Percentiles rank a stretch among this genome's conserved stretches.
These are phyloP conservation scores for Phytophthora lateralis DNA, from an alignment of 352 stramenopile genomes.

Conservation along the genomic window DNA sequence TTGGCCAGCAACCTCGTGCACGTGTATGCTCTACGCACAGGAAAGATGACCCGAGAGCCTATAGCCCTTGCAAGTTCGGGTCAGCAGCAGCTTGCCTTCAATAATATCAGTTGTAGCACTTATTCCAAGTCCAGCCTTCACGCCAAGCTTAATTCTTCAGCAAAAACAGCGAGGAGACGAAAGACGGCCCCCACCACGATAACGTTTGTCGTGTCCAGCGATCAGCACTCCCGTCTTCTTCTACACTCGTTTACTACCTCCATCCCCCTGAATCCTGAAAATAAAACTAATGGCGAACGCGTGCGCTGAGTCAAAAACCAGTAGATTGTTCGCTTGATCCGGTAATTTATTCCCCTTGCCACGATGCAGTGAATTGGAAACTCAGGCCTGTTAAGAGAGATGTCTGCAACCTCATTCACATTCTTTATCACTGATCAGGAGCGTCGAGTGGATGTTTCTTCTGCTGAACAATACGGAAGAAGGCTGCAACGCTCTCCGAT, in stretches of 20 bases:
- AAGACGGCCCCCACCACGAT: slow-evolving; percentile 5
- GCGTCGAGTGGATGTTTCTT: slow-evolving; percentile 61
- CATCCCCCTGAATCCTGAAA: slow-evolving; percentile 7
- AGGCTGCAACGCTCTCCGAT: slow-evolving; percentile 74
- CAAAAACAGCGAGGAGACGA: slow-evolving; percentile 2
- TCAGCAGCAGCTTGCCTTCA: slow-evolving; percentile 30
- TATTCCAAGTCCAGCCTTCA: neutral
- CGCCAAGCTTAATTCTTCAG: slow-evolving; percentile 4
- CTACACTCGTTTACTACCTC: slow-evolving; percentile 28
- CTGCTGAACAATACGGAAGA: slow-evolving; percentile 80
- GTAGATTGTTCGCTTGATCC: slow-evolving; percentile 8
- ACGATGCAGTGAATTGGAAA: neutral
- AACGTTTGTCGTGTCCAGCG: slow-evolving; percentile 32
- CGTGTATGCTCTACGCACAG: slow-evolving; percentile 34
- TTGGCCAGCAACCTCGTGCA: slow-evolving; percentile 40
- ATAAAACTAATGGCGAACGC: slow-evolving; percentile 14
- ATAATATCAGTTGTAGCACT: slow-evolving; percentile 24
- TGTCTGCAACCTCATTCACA: neutral
- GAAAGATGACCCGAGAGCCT: slow-evolving; percentile 25
- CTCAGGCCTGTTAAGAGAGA: neutral
- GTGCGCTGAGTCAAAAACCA: slow-evolving; percentile 10
- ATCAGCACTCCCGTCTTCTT: slow-evolving; percentile 30
- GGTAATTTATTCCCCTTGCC: neutral
- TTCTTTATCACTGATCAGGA: slow-evolving; percentile 23
- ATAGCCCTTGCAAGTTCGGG: slow-evolving; percentile 24